A percentile compares a stretch with the other conserved stretches of the same genome.
Conservation (phyloP, 2,329 filamentous ascomycete genomes). For the Phialophora tarda region DNA sequence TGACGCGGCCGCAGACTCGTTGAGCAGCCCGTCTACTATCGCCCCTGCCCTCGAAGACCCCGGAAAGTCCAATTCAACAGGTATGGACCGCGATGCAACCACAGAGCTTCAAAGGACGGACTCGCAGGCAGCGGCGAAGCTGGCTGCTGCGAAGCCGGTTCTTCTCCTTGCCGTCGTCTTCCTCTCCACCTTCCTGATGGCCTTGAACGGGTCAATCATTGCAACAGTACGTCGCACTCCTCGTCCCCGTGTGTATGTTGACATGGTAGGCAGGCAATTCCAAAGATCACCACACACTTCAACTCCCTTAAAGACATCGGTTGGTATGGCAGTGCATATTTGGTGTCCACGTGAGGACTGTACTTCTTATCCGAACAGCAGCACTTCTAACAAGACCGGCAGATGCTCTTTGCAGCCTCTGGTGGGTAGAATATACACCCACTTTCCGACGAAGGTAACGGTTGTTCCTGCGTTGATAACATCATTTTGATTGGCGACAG, state of each 20-base stretch:
- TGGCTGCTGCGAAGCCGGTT: constrained; percentile 29
- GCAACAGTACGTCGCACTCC: constrained; percentile 49
- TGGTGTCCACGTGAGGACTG: constrained; percentile 39
- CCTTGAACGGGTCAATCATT: constrained; percentile 61
- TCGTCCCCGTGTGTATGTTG: constrained; percentile 40
- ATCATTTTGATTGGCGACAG: neutral
- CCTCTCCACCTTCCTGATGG: constrained; percentile 54
- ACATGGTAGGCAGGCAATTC: constrained; percentile 42
- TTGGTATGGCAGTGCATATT: constrained; percentile 46
- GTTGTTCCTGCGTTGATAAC: neutral
- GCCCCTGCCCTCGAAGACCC: too few species aligned
- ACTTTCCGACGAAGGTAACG: constrained; percentile 45
- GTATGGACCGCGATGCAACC: neutral
- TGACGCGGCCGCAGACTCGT: neutral
- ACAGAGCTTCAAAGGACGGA: neutral
- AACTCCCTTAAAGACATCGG: constrained; percentile 45
- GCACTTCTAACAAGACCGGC: neutral
- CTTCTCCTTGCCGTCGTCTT: constrained; percentile 48
- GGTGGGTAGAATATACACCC: constrained; percentile 56
- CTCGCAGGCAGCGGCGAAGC: neutral
- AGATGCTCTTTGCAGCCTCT: constrained; percentile 55
- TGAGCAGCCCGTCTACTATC: neutral
- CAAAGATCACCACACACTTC: constrained; percentile 46
- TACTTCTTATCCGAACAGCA: neutral
- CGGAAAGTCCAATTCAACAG: neutral